Evolutionary conservation across 208 protist species (phyloP), one percentile per base, ranked within the genome.

Genomic region (Trypanosoma lewisi): DNA sequence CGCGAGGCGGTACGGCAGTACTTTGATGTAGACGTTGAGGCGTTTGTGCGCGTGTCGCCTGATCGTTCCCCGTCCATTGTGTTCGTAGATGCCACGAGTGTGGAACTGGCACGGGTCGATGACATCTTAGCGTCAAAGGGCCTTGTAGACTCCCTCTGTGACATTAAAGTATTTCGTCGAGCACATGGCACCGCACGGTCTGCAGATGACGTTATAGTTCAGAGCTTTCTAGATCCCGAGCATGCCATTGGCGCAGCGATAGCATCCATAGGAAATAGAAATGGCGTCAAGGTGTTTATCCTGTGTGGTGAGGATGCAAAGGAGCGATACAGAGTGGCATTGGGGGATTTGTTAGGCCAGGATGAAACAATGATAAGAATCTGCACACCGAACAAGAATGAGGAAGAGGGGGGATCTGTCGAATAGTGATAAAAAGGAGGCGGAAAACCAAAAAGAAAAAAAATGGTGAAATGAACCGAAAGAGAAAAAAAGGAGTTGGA

Each of bases 11-110:
- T 79, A 39, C 44, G 28, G 37, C 42, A n/a, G 4, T 42, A 74
- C 44, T 85, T 91, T 60, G 63, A 75, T 4, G 62, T 87, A 23
- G 49, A 70, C 33, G 73, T 68, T 4, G 67, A 73, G 50, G 76
- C 84, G 30, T 63, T 48, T 33, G 67, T 91, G 23, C 78, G 81
- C 9, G 53, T 80, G 1, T 27, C 56, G 6, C 52, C 64, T 7
- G 21, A 39, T 2, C n/a, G 42, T 0, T 33, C 17, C 19, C 58
- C 50, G 17, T 55, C 50, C 25, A 56, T 69, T 11, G 58, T 80
- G 8, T 59, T 77, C 6, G 71, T 89, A 41, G 82, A 89, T 56
- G 61, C 52, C 33, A 82, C 75, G 12, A 73, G 72, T 14, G 31
- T 88, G 5, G 50, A 70, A n/a, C 19, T 66, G 19, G 45, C 57